Conservation (phyloP, 305 asterid genomes). For the Fraxinus angustifolia region DNA sequence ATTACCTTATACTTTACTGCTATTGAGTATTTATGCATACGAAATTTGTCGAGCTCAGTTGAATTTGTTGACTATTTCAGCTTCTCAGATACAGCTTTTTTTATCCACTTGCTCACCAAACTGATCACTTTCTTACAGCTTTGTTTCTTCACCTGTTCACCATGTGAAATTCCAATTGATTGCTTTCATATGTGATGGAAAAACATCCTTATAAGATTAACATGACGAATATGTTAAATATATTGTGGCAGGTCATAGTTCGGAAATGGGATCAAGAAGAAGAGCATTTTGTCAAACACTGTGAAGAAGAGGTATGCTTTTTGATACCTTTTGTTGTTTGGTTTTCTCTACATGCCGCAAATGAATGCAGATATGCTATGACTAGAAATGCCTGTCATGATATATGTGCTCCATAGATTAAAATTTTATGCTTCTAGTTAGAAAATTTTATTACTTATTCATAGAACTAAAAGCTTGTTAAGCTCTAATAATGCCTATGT, state of each 20-base stretch:
- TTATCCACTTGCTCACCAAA: background rate
- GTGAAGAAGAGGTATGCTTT: slow-evolving; percentile 70
- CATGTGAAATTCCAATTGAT: background rate
- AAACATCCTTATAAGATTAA: background rate
- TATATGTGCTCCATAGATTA: background rate
- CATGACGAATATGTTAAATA: background rate
- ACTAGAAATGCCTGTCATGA: background rate
- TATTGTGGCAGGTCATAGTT: slow-evolving; percentile 57
- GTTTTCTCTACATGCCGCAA: slow-evolving; percentile 15
- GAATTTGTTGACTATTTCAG: slow-evolving; percentile 1
- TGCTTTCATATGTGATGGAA: background rate
- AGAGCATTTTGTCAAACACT: slow-evolving; percentile 57
- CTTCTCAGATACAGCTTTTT: background rate
- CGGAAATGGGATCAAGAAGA: slow-evolving; percentile 73
- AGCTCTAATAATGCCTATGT: background rate
- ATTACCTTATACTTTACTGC: background rate
- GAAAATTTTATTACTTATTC: background rate
- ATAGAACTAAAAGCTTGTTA: slow-evolving; percentile 1
- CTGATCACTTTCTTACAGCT: background rate
- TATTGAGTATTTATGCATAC: background rate
- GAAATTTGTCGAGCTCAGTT: background rate
- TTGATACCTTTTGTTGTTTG: background rate
- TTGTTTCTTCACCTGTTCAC: slow-evolving; percentile 3
- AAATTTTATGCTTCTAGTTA: slow-evolving; percentile 13
- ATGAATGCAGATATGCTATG: background rate